Conservation (phyloP, 768 basidiomycete genomes). For the Stropharia rugosoannulata region DNA sequence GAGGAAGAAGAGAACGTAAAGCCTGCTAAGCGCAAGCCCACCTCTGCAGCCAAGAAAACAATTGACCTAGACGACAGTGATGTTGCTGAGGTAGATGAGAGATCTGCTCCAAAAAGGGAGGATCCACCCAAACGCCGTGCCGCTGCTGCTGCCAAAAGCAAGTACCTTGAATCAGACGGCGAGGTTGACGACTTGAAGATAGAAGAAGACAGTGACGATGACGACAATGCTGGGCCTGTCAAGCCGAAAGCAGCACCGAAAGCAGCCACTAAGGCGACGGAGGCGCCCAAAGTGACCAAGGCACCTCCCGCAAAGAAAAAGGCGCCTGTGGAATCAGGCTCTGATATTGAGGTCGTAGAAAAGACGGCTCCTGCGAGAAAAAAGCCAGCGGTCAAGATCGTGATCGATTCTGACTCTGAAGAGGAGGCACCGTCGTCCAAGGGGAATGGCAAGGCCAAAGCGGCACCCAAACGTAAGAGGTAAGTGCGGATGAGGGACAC, state of each 20-base stretch:
- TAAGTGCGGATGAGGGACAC: slow-evolving; percentile 19
- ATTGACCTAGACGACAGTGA: slow-evolving; percentile 11
- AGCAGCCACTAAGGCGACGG: slow-evolving; percentile 7
- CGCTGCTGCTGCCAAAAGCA: slow-evolving; percentile 15
- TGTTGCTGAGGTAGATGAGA: slow-evolving; percentile 9
- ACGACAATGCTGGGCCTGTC: not conserved
- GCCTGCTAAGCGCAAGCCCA: slow-evolving; percentile 14
- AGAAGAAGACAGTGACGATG: slow-evolving; percentile 14
- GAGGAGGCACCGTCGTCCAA: slow-evolving; percentile 19
- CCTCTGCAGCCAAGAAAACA: slow-evolving; percentile 21
- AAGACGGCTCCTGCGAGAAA: slow-evolving; percentile 10
- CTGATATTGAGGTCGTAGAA: slow-evolving; percentile 28
- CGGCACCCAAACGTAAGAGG: slow-evolving; percentile 68
- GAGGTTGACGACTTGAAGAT: slow-evolving; percentile 3
- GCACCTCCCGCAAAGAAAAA: slow-evolving; percentile 15
- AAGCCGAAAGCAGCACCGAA: slow-evolving; percentile 11
- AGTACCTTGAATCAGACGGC: slow-evolving; percentile 4
- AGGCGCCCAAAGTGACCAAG: slow-evolving; percentile 8
- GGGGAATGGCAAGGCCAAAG: slow-evolving; percentile 27
- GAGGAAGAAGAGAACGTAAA: slow-evolving; percentile 9
- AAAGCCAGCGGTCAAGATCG: slow-evolving; percentile 4
- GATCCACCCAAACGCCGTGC: slow-evolving; percentile 22
- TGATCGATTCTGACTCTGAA: slow-evolving; percentile 28
- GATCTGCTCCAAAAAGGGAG: slow-evolving; percentile 8
- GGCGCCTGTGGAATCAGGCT: slow-evolving; percentile 32